Evolutionary conservation across 805 yeast genomes (phyloP), one percentile per base, ranked within the genome.

Genomic region (Ogataea haglerorum): DNA sequence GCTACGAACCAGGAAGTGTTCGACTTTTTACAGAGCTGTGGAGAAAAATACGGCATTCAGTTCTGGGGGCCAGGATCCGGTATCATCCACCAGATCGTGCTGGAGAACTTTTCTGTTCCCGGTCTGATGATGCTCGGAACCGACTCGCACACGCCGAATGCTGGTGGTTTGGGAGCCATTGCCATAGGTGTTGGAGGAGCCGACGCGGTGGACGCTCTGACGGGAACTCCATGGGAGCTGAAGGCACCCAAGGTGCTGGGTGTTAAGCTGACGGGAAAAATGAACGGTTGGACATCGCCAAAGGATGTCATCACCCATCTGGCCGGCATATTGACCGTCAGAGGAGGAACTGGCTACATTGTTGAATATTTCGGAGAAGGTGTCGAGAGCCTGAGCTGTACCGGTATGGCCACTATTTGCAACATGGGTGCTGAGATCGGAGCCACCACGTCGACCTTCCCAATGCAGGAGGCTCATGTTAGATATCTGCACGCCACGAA

Each of bases 121-220:
- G 98, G 98, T 72, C 87, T 91, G 52, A 77, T 90, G 73, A 83
- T 90, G 75, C 80, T 90, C 54, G 97, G 97, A 75, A 90, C 97
- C 43, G 97, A 90, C 72, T 88, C 96, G 24, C 97, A 90, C 71
- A 90, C 97, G 56, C 97, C 97, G 47, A 90, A 90, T 68, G 97
- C 96, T 45, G 97, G 97, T 76, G 97, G 97, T 71, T 77, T 90
- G 61, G 97, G 97, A 73, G 95, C 87, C 72, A 79, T 90, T 60
- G 97, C 97, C 54, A 90, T 90, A 56, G 98, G 97, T 78, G 97
- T 91, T 54, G 98, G 97, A 76, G 98, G 98, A 78, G 98, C 98
- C 53, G 98, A 93, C 69, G 99, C 99, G 29, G 99, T 93, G 41
- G 99, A 93, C 67, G 99, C 93, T 37, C 71, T 93, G 60, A 89